Evolutionary conservation across 805 yeast genomes (phyloP).

Genomic region (Candida sonorensis): DNA sequence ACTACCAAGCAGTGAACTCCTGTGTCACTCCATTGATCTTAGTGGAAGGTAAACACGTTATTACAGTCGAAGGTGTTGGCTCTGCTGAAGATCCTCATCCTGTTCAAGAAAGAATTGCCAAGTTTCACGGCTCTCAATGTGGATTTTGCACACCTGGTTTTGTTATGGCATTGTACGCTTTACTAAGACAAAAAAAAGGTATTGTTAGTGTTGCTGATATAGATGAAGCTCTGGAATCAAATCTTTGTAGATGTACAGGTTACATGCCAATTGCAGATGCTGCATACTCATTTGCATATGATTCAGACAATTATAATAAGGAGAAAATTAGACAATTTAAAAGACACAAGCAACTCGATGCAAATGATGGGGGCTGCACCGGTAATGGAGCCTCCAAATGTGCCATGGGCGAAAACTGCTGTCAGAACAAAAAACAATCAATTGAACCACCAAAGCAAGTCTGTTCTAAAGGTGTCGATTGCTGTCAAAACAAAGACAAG

Average conservation of each 20-base stretch:
- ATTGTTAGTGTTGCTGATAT: conserved; percentile 31
- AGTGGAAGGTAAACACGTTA: conserved; percentile 39
- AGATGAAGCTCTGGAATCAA: conserved; percentile 40
- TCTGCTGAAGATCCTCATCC: conserved; percentile 34
- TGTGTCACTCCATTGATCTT: conserved; percentile 40
- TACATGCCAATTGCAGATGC: conserved; percentile 45
- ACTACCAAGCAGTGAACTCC: conserved; percentile 35
- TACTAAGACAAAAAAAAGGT: conserved; percentile 33
- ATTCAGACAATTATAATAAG: conserved; percentile 24
- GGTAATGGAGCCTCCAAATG: conserved; percentile 13
- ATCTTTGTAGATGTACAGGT: conserved; percentile 43
- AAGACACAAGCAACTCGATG: conserved; percentile 4
- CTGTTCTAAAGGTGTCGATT: conserved; percentile 15
- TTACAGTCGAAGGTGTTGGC: conserved; percentile 44
- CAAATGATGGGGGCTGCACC: conserved; percentile 2
- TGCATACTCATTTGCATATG: conserved; percentile 34
- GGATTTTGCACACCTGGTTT: conserved; percentile 48
- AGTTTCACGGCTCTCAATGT: conserved; percentile 44
- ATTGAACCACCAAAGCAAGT: too few relatives aligned
- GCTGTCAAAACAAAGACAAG: conserved; percentile 12
- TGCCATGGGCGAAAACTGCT: conserved; percentile 30
- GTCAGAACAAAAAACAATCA: conserved; percentile 22
- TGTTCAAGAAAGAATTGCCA: conserved; percentile 42
- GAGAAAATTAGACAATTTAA: conserved; percentile 17
- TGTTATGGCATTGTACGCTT: conserved; percentile 39